phyloP scores from a whole-genome alignment of 2,329 filamentous ascomycete species.

The Verticillium tricorpus region DNA sequence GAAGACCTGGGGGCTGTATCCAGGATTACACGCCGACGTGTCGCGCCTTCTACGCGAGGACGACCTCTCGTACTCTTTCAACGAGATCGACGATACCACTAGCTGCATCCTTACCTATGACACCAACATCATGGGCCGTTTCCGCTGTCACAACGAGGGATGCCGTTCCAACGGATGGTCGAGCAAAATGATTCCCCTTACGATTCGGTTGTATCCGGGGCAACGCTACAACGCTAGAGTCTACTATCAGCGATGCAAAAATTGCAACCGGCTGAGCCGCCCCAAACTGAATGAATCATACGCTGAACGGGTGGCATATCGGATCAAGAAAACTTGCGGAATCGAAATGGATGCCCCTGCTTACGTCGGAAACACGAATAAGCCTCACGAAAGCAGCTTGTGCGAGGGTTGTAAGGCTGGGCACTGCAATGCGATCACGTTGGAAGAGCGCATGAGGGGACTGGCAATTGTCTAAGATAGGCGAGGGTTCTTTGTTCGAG shows the following conservation, averaged over 20 bases:
- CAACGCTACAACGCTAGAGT: conserved; percentile 29
- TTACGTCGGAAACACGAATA: not conserved
- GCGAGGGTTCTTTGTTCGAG: too few species aligned
- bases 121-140: conserved; percentile 25
- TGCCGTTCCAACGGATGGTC: conserved; percentile 21
- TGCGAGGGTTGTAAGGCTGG: too few species aligned
- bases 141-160: conserved; percentile 21
- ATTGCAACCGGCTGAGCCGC: conserved; percentile 19
- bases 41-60: not conserved
- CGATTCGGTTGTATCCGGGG: conserved; percentile 23
- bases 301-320: conserved; percentile 26
- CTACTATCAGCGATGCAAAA: conserved; percentile 28
- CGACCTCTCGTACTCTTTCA: conserved; percentile 13
- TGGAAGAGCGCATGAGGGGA: too few species aligned
- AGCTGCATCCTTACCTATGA: conserved; percentile 14
- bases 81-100: conserved; percentile 11
- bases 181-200: conserved; percentile 27
- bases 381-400: too few species aligned
- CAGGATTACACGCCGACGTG: too few species aligned
- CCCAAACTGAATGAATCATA: conserved; percentile 25
- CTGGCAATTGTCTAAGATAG: too few species aligned
- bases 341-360: conserved; percentile 12
- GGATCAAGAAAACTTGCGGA: conserved; percentile 29
- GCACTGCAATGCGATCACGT: too few species aligned
- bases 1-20: too few species aligned